Conservation (phyloP, 306 rosid genomes). For the Vicia faba region DNA sequence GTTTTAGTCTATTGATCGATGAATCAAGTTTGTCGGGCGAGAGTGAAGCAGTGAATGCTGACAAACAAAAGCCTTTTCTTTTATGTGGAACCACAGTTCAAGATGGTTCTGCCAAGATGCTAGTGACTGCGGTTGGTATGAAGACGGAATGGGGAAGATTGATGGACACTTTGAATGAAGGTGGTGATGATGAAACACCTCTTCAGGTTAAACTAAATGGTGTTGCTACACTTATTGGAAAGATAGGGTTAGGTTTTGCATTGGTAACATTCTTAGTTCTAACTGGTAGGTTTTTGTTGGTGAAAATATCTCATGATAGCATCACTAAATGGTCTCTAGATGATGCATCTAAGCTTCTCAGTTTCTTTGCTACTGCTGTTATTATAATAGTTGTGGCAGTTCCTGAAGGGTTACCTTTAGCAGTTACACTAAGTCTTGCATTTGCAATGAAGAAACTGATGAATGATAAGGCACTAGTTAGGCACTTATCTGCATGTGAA, state of each 20-base stretch:
- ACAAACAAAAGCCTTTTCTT: slow-evolving; percentile 56
- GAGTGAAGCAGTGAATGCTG: slow-evolving; percentile 67
- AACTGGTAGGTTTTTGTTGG: slow-evolving; percentile 59
- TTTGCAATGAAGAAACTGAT: slow-evolving; percentile 90
- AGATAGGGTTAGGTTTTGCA: slow-evolving; percentile 81
- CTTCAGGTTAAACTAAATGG: slow-evolving; percentile 94
- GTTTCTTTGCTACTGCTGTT: slow-evolving; percentile 80
- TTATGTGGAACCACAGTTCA: slow-evolving; percentile 80
- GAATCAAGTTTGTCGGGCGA: slow-evolving; percentile 93
- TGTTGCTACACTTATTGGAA: slow-evolving; percentile 88
- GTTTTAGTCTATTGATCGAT: slow-evolving; percentile 65
- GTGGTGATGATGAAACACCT: slow-evolving; percentile 89
- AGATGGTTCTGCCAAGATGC: slow-evolving; percentile 89
- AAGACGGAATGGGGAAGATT: slow-evolving; percentile 97
- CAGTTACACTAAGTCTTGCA: slow-evolving; percentile 92
- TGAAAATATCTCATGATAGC: slow-evolving; percentile 45
- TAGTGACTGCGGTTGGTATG: slow-evolving; percentile 82
- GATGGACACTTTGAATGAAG: slow-evolving; percentile 83
- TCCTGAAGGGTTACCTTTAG: slow-evolving; percentile 89
- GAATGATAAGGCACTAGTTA: slow-evolving; percentile 83
- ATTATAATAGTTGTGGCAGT: slow-evolving; percentile 93
- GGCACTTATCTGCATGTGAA: slow-evolving; percentile 92
- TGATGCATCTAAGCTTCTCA: slow-evolving; percentile 64
- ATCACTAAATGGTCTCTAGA: slow-evolving; percentile 55
- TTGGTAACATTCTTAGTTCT: slow-evolving; percentile 72